These are phyloP conservation scores for Trametes cinnabarina DNA, from an alignment of 768 basidiomycete species.

Conservation along the genomic window DNA sequence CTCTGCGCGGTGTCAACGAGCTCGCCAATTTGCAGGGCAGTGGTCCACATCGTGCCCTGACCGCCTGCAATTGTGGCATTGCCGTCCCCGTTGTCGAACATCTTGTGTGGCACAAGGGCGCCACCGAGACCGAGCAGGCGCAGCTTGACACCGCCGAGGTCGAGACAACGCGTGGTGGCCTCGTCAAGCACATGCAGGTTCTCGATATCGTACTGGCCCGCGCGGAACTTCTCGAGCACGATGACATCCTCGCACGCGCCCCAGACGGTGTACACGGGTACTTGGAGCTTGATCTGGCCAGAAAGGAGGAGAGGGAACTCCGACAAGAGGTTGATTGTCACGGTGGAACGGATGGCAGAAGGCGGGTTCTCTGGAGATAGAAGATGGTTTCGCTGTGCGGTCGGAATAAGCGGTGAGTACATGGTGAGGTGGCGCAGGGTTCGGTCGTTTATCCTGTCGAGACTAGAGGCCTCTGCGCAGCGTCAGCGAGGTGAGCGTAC, in stretches of 20 bases:
- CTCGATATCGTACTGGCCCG: conserved; percentile 75
- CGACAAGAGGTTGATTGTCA: conserved; percentile 78
- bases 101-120: conserved; percentile 90
- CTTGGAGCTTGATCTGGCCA: conserved; percentile 84
- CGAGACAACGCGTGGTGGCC: conserved; percentile 88
- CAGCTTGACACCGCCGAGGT: conserved; percentile 90
- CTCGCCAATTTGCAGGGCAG: conserved; percentile 95
- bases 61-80: conserved; percentile 97
- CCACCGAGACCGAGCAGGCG: conserved; percentile 95
- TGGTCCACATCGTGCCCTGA: conserved; percentile 98
- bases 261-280: conserved; percentile 96
- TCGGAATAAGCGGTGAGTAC: conserved; percentile 91
- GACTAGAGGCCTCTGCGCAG: conserved; percentile 64
- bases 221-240: conserved; percentile 90
- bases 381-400: conserved; percentile 77
- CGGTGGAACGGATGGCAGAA: conserved; percentile 65
- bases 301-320: conserved; percentile 92
- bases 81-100: conserved; percentile 93
- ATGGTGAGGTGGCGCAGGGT: conserved; percentile 94
- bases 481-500: neutral
- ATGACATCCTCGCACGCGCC: conserved; percentile 96
- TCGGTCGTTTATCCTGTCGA: conserved; percentile 90
- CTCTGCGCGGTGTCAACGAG: conserved; percentile 96
- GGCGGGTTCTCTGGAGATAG: conserved; percentile 70
- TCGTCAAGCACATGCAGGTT: conserved; percentile 94